Base-by-base conservation (phyloP, 1,284 basidiomycete species). In the Fomitopsis pinicola region DNA sequence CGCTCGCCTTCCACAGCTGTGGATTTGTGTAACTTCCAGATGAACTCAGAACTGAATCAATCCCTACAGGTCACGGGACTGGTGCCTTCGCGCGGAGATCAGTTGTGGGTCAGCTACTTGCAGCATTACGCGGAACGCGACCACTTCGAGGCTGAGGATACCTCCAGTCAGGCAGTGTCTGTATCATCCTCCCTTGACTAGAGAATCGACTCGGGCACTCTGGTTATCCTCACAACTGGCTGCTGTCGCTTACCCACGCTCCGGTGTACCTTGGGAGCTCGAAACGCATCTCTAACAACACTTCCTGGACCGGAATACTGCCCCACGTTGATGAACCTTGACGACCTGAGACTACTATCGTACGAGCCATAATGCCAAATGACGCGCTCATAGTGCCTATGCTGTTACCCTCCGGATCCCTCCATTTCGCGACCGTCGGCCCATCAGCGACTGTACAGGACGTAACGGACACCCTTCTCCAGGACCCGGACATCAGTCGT, bases 391-490 rank as follows among this genome's bases (percentile, higher is more conserved):
- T 87, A 65, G 81, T 88, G 42, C 87, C 90, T 6, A 80, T 81
- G 15, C 69, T 86, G 42, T 72, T 89, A 36, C 78, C 86, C 15
- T 81, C 79, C 58, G 84, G 85, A 19, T 79, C 81, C 58, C 73
- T 88, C 56, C 83, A 86, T 67, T 89, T 91, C 68, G 84, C 83
- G 0, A 82, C 86, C 55, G 77, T 89, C 63, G 71, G 69, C 8
- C 66, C 79, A 40, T 73, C 83, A 64, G 85, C 82, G 46, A 83
- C 78, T 1, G 82, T 80, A 15, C 78, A 84, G 66, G 83, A 88
- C 68, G 82, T 89, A 8, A 78, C 91, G 46, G 74, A 83, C 59
- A 70, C 72, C 40, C 73, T 91, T 46, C 69, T 80, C 44, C 66
- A 71, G 17, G 68, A 76, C 28, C 76, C 81, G 35, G 82, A 84